Conservation (phyloP, 169 alveolate species). For the Plasmodium knowlesi region DNA sequence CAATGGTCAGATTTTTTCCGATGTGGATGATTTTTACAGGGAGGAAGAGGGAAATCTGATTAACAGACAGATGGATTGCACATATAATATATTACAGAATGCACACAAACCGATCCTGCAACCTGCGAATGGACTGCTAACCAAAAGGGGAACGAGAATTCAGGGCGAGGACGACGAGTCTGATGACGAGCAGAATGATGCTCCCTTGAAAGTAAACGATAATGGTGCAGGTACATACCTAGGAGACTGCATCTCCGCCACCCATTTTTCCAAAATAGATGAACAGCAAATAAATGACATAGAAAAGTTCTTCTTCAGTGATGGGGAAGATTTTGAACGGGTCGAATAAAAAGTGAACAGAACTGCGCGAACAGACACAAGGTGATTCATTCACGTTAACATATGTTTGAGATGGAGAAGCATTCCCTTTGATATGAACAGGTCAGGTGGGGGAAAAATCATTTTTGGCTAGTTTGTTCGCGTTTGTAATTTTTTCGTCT, state of each 20-base stretch:
- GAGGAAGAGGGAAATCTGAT: conserved; percentile 4
- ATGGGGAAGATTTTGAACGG: neutral
- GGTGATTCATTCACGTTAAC: neutral
- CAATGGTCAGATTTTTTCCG: conserved; percentile 12
- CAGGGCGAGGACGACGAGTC: conserved; percentile 72
- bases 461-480: conserved; percentile 10
- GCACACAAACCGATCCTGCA: neutral
- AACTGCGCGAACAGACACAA: neutral
- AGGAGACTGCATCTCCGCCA: neutral
- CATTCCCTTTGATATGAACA: neutral
- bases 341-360: neutral
- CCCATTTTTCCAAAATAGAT: neutral
- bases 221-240: neutral
- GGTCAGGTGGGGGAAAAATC: neutral
- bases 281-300: conserved; percentile 50
- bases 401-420: neutral
- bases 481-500: neutral
- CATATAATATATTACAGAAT: neutral
- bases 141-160: conserved; percentile 50
- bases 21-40: conserved; percentile 52
- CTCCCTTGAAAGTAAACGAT: neutral
- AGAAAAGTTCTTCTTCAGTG: conserved; percentile 51
- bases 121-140: neutral
- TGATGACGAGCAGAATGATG: conserved; percentile 22
- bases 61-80: neutral